Evolutionary conservation across 345 rosid species (phyloP), one percentile per base, ranked within the genome.

Genomic region (Gossypium sturtianum): DNA sequence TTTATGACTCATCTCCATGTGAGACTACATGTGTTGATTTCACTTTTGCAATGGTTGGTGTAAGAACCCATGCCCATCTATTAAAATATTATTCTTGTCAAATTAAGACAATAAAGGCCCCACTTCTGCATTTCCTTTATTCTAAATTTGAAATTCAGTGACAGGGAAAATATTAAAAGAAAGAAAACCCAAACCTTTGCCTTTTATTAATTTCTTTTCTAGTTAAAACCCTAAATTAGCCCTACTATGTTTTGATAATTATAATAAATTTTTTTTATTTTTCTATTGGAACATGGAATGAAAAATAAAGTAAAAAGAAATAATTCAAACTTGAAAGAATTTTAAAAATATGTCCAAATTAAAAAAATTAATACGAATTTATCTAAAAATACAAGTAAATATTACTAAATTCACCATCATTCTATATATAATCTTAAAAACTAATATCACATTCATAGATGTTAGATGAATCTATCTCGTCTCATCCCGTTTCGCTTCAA

Each of bases 1-100:
- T 56, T 17, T 66, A 61, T 79, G 83, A 83, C 79, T 83, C 88
- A 75, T 83, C 54, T 71, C 83, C 84, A 75, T 77, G 83, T 75
- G 78, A 65, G 27, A 75, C 53, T 67, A 19, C 15, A 2, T 57
- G 58, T 51, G 29, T 22, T 23, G 15, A 58, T 58, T 78, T 70
- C 2, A 44, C 66, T 73, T 65, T 73, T 70, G 70, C 64, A 22
- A 72, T 69, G 71, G 75, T 54, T 54, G 61, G 66, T 29, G 56
- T 41, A 29, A 61, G 76, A 74, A 60, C 56, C 59, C 67, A 64
- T 47, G 10, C 64, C 44, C 15, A 20, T 41, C 67, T 68, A 59
- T 23, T 29, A 43, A 16, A 49, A 27, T 7, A 9, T 3, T 48
- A 67, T 27, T 49, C 52, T 69, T 70, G 79, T 74, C 82, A 74